Conservation (phyloP, 768 basidiomycete species). For the Tulasnella sp. region DNA sequence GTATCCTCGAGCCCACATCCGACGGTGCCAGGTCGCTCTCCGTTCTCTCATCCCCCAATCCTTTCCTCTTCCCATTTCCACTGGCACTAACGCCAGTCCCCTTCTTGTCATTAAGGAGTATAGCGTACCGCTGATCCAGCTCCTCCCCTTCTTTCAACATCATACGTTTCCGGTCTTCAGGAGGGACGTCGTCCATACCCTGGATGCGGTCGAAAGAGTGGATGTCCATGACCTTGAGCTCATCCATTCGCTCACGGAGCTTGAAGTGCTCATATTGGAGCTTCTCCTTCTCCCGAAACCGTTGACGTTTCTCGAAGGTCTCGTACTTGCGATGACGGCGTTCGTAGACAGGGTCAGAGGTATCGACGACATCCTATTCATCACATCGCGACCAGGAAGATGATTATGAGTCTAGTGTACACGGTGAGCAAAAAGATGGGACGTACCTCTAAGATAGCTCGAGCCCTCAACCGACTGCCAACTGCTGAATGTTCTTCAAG, state of each 20-base stretch:
- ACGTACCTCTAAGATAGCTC: slow-evolving; percentile 59
- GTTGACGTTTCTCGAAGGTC: slow-evolving; percentile 72
- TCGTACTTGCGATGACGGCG: slow-evolving; percentile 81
- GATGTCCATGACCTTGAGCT: slow-evolving; percentile 55
- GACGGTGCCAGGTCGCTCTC: background rate
- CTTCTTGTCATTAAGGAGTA: slow-evolving; percentile 36
- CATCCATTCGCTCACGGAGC: slow-evolving; percentile 79
- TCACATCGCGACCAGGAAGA: background rate
- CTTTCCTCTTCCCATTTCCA: slow-evolving; percentile 24
- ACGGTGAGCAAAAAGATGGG: background rate
- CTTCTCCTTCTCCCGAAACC: slow-evolving; percentile 83
- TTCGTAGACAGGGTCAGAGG: slow-evolving; percentile 70
- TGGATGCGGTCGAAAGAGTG: background rate
- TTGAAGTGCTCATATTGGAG: slow-evolving; percentile 87
- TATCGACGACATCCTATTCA: slow-evolving; percentile 47
- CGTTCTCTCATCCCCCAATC: background rate
- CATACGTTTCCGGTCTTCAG: slow-evolving; percentile 61
- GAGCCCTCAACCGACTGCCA: slow-evolving; percentile 59
- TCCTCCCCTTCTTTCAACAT: slow-evolving; percentile 60
- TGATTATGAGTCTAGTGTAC: background rate
- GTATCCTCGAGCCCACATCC: background rate
- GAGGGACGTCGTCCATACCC: slow-evolving; percentile 29
- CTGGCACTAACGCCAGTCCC: slow-evolving; percentile 26
- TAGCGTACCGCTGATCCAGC: slow-evolving; percentile 62
- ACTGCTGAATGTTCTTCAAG: slow-evolving; percentile 43